phyloP scores from a whole-genome alignment of 2,329 filamentous ascomycete species.

The Diplodia seriata region DNA sequence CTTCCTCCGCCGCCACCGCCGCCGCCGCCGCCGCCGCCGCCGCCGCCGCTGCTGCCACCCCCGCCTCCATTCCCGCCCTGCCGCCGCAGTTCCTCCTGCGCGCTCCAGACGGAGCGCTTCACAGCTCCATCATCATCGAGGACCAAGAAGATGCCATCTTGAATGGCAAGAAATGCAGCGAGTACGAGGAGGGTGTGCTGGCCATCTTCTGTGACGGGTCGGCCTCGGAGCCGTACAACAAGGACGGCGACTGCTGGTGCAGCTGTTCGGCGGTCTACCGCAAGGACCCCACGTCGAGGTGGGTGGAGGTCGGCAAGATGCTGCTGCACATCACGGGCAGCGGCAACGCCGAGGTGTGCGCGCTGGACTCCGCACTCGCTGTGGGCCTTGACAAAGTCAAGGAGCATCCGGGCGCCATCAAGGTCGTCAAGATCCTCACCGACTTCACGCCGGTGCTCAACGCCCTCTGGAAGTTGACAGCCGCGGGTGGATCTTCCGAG shows the following conservation, averaged over 20 bases:
- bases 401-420: background rate
- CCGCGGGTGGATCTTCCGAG: too few species aligned
- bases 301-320: background rate
- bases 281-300: background rate
- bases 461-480: background rate
- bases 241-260: background rate
- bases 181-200: background rate
- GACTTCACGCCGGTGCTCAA: background rate
- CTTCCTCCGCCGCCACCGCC: background rate
- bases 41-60: too few species aligned
- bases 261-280: background rate
- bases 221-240: background rate
- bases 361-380: background rate
- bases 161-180: background rate
- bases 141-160: too few species aligned
- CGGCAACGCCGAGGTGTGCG: background rate
- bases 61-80: too few species aligned
- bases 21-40: too few species aligned
- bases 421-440: background rate
- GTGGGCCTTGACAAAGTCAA: background rate
- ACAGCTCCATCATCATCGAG: too few species aligned
- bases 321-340: background rate
- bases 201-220: constrained; percentile 1
- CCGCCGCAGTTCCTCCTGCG: too few species aligned
- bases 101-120: too few species aligned